Conservation (phyloP, 305 asterid species). For the Solanum aculeatissimum region DNA sequence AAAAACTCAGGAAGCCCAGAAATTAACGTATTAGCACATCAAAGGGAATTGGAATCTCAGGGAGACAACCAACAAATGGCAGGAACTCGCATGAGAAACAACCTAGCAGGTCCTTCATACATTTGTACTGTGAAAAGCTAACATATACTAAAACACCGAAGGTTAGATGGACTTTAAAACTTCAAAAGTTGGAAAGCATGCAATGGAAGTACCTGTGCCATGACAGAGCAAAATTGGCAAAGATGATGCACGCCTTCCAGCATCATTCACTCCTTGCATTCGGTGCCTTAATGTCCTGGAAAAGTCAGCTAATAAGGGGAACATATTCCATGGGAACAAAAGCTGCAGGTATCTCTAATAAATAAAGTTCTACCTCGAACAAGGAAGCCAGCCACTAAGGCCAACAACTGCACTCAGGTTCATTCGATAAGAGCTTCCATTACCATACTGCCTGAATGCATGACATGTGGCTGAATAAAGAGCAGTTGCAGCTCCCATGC, state of each 20-base stretch:
- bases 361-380: slow-evolving; percentile 28
- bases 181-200: not conserved
- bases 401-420: slow-evolving; percentile 36
- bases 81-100: not conserved
- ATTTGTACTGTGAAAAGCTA: not conserved
- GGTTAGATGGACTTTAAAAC: not conserved
- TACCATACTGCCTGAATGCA: slow-evolving; percentile 34
- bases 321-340: not conserved
- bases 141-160: not conserved
- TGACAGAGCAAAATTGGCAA: slow-evolving; percentile 56
- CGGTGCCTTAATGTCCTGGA: slow-evolving; percentile 35
- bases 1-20: not conserved
- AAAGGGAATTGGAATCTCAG: not conserved
- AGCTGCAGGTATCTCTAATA: not conserved
- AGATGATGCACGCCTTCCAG: slow-evolving; percentile 30
- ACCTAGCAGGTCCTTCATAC: not conserved
- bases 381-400: slow-evolving; percentile 83
- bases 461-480: slow-evolving; percentile 58
- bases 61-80: not conserved
- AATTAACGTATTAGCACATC: not conserved
- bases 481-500: slow-evolving; percentile 80
- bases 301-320: not conserved
- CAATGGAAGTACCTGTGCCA: slow-evolving; percentile 42
- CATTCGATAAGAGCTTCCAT: slow-evolving; percentile 23
- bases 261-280: slow-evolving; percentile 26